phyloP scores from a whole-genome alignment of 257 asterid species.

The Plantago elongata region DNA sequence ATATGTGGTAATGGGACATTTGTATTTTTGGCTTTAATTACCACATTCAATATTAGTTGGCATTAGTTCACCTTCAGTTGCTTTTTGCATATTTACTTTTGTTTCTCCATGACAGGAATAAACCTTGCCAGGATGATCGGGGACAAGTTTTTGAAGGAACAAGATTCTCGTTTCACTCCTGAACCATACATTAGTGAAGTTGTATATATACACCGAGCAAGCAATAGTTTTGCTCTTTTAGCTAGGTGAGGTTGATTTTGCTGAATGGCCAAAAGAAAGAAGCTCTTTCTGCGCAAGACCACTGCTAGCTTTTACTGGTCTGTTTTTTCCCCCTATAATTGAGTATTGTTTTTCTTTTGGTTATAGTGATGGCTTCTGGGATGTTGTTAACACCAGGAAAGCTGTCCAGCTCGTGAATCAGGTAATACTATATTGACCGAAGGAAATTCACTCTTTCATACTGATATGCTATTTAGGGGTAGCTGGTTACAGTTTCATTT shows the following conservation, averaged over 20 bases:
- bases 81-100: constrained; percentile 15
- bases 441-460: background rate
- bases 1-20: constrained; percentile 59
- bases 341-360: constrained; percentile 7
- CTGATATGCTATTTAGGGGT: background rate
- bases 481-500: background rate
- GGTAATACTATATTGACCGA: constrained; percentile 33
- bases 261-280: background rate
- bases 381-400: constrained; percentile 68
- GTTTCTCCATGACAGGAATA: constrained; percentile 46
- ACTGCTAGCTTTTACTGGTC: background rate
- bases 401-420: constrained; percentile 75
- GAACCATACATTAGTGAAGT: constrained; percentile 87
- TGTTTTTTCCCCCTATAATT: background rate
- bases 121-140: constrained; percentile 98
- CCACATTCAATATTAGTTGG: constrained; percentile 12
- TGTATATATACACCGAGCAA: constrained; percentile 42
- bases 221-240: constrained; percentile 58
- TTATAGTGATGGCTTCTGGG: constrained; percentile 94
- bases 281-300: too few relatives aligned
- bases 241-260: constrained; percentile 61
- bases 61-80: too few relatives aligned
- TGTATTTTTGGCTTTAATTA: constrained; percentile 5
- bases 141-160: constrained; percentile 92
- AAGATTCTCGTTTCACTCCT: constrained; percentile 80